Conservation (phyloP, 306 rosid species). For the Cicer judaicum region DNA sequence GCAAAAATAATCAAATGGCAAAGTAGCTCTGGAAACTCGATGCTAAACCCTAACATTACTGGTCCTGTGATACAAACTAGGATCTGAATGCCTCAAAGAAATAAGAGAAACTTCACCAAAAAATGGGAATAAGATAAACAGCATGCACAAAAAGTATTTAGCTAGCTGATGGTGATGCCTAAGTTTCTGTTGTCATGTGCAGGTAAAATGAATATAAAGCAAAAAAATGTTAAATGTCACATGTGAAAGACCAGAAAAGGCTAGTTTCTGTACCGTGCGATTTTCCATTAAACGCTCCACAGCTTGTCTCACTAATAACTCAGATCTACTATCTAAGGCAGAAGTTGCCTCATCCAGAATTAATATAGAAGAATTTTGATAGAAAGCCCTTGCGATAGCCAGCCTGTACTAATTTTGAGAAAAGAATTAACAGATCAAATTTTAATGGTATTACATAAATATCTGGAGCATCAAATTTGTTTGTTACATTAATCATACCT, state of each 20-base stretch:
- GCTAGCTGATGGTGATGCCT: slow-evolving; percentile 4
- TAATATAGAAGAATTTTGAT: slow-evolving; percentile 74
- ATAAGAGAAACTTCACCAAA: not conserved
- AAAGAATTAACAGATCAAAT: slow-evolving; percentile 20
- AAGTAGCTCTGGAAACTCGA: not conserved
- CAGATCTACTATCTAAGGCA: slow-evolving; percentile 83
- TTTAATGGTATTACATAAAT: not conserved
- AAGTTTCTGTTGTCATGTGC: not conserved
- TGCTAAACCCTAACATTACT: not conserved
- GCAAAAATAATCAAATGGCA: not conserved
- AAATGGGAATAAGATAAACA: not conserved
- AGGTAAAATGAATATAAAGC: not conserved
- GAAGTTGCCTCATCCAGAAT: slow-evolving; percentile 95
- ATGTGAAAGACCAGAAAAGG: slow-evolving; percentile 20
- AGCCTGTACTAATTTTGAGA: slow-evolving; percentile 59
- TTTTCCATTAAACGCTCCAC: slow-evolving; percentile 76
- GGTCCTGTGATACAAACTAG: slow-evolving; percentile 18
- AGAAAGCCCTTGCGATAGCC: slow-evolving; percentile 88
- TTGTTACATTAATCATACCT: slow-evolving; percentile 9
- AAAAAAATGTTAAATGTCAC: not conserved
- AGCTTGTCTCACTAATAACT: slow-evolving; percentile 77
- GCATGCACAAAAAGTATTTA: not conserved
- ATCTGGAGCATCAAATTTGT: slow-evolving; percentile 10
- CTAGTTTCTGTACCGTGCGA: slow-evolving; percentile 64
- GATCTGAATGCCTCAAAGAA: slow-evolving; percentile 13